phyloP scores from a whole-genome alignment of 495 filamentous ascomycete species.

The Choiromyces venosus region DNA sequence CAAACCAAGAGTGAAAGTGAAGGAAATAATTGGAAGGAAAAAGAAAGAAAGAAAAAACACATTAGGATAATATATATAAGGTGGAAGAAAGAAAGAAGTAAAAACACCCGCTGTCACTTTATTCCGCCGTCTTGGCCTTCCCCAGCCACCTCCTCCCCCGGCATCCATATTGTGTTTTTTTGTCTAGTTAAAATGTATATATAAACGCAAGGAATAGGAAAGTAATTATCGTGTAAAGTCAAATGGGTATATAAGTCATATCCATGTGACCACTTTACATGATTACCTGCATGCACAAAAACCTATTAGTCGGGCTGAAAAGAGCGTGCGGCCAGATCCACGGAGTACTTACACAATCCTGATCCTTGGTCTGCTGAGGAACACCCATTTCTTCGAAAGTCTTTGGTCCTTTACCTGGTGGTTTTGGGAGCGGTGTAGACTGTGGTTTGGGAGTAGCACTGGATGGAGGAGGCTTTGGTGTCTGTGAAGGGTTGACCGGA shows the following conservation, averaged over 20 bases:
- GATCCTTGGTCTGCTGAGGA: slow-evolving; percentile 67
- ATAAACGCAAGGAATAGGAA: background rate
- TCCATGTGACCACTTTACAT: slow-evolving; percentile 49
- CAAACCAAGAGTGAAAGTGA: background rate
- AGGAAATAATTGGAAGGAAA: background rate
- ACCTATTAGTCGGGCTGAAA: slow-evolving; percentile 20
- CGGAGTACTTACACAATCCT: slow-evolving; percentile 76
- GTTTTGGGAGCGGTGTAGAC: slow-evolving; percentile 46
- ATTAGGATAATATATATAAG: background rate
- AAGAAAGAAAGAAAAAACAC: background rate
- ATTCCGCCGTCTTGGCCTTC: background rate
- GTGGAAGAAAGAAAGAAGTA: background rate
- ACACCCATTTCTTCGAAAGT: slow-evolving; percentile 99
- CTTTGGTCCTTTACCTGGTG: slow-evolving; percentile 75
- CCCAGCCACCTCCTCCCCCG: background rate
- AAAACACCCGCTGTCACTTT: background rate
- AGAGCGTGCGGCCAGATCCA: background rate
- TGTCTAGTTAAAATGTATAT: background rate
- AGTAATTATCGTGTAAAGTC: background rate
- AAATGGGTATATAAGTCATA: background rate
- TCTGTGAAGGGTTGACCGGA: slow-evolving; percentile 33
- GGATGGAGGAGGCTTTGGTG: slow-evolving; percentile 34
- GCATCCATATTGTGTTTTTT: background rate
- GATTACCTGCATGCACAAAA: slow-evolving; percentile 47
- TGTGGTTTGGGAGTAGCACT: slow-evolving; percentile 38